These are phyloP conservation scores for Tinospora cordifolia DNA, from an alignment of 164 flowering plant genomes.

Conservation along the genomic window DNA sequence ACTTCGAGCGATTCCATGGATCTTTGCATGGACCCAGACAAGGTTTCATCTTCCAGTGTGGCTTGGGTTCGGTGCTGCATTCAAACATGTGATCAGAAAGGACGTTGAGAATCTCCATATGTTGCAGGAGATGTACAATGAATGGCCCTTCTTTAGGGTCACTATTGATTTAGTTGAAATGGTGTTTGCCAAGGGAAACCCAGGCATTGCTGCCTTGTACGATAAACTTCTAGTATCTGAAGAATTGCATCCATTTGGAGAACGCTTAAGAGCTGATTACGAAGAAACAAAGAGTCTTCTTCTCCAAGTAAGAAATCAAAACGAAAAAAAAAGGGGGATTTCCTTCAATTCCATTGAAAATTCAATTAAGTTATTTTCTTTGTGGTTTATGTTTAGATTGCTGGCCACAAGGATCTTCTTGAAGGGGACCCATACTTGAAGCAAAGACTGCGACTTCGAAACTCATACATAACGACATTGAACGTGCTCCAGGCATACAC, in stretches of 20 bases:
- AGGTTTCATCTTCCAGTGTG: slow-evolving; percentile 98
- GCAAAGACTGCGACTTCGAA: slow-evolving; percentile 84
- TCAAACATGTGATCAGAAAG: slow-evolving; percentile 62
- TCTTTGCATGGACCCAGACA: slow-evolving; percentile 99
- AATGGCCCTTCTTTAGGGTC: slow-evolving; percentile 98
- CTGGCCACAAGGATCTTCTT: slow-evolving; percentile 87
- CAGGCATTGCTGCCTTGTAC: slow-evolving; percentile 85
- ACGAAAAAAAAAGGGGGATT: neutral
- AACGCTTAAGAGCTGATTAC: slow-evolving; percentile 54
- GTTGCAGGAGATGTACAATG: slow-evolving; percentile 92
- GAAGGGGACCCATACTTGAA: slow-evolving; percentile 91
- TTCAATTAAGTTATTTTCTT: neutral
- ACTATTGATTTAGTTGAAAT: slow-evolving; percentile 91
- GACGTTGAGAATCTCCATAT: slow-evolving; percentile 64
- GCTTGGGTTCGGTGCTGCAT: slow-evolving; percentile 96
- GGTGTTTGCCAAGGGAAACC: slow-evolving; percentile 99
- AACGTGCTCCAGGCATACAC: slow-evolving; percentile 93
- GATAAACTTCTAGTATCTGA: slow-evolving; percentile 91
- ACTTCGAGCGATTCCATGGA: slow-evolving; percentile 98
- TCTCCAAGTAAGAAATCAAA: slow-evolving; percentile 55
- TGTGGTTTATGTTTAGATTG: slow-evolving; percentile 47
- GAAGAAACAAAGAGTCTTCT: slow-evolving; percentile 79
- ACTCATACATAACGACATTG: slow-evolving; percentile 86
- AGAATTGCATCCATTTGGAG: slow-evolving; percentile 84
- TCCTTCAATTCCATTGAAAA: neutral